Evolutionary conservation across 495 filamentous ascomycete species (phyloP).

Genomic region (Gamarada debralockiae): DNA sequence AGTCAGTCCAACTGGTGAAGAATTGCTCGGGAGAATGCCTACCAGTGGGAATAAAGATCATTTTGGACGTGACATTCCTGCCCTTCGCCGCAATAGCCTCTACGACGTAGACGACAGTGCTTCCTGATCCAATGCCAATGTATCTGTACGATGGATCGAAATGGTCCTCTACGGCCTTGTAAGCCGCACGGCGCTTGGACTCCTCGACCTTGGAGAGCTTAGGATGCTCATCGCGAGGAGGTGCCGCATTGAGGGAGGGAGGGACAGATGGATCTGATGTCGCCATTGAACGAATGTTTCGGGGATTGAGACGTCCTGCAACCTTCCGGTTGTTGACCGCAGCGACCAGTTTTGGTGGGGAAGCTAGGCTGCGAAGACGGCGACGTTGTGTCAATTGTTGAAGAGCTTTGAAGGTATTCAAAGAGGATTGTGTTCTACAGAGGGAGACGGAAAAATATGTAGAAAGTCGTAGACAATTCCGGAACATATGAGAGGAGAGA

Average conservation of each 20-base stretch:
- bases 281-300: slow-evolving; percentile 15
- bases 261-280: slow-evolving; percentile 9
- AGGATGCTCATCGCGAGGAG: not conserved
- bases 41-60: slow-evolving; percentile 78
- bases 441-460: too few relatives aligned
- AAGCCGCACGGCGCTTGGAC: slow-evolving; percentile 81
- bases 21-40: too few relatives aligned
- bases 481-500: too few relatives aligned
- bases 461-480: too few relatives aligned
- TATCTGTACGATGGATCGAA: slow-evolving; percentile 67
- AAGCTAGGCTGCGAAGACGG: too few relatives aligned
- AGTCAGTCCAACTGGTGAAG: too few relatives aligned
- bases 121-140: slow-evolving; percentile 91
- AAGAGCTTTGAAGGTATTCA: too few relatives aligned
- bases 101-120: slow-evolving; percentile 92
- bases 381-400: too few relatives aligned
- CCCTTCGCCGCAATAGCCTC: slow-evolving; percentile 80
- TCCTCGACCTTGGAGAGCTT: slow-evolving; percentile 54
- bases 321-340: too few relatives aligned
- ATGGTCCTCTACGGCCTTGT: slow-evolving; percentile 79
- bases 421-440: too few relatives aligned
- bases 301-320: too few relatives aligned
- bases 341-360: too few relatives aligned
- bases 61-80: slow-evolving; percentile 51
- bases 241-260: slow-evolving; percentile 8